phyloP scores from a whole-genome alignment of 2,329 filamentous ascomycete species.

The Parastagonospora nodorum region DNA sequence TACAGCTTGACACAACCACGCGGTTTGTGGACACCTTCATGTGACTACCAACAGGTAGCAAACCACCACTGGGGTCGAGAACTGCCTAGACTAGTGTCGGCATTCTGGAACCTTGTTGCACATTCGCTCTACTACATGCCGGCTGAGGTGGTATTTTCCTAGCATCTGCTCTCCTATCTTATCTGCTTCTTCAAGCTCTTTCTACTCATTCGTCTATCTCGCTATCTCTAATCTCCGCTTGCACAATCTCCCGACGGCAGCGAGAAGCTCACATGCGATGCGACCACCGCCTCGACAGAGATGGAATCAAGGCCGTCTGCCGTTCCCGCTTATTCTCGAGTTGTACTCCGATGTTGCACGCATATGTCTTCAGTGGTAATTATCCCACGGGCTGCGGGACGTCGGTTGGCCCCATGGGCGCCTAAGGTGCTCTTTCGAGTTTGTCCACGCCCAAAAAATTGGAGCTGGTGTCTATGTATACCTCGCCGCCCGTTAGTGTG shows the following conservation, averaged over 20 bases:
- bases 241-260: neutral
- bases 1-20: constrained; percentile 28
- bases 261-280: constrained; percentile 4
- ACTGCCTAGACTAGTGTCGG: constrained; percentile 8
- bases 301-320: constrained; percentile 1
- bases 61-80: constrained; percentile 16
- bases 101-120: constrained; percentile 5
- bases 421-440: neutral
- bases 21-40: constrained; percentile 22
- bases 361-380: neutral
- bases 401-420: too few relatives aligned
- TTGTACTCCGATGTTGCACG: constrained; percentile 18
- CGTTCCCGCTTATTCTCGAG: constrained; percentile 4
- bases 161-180: constrained; percentile 13
- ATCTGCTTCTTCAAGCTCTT: constrained; percentile 3
- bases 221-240: neutral
- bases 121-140: constrained; percentile 18
- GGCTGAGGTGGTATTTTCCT: constrained; percentile 35
- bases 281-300: neutral
- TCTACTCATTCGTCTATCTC: constrained; percentile 1
- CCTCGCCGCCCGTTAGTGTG: too few relatives aligned
- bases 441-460: neutral
- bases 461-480: too few relatives aligned
- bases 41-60: constrained; percentile 16
- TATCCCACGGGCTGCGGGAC: neutral